Evolutionary conservation across 768 basidiomycete genomes (phyloP).

Genomic region (Rhizopogon vulgaris): DNA sequence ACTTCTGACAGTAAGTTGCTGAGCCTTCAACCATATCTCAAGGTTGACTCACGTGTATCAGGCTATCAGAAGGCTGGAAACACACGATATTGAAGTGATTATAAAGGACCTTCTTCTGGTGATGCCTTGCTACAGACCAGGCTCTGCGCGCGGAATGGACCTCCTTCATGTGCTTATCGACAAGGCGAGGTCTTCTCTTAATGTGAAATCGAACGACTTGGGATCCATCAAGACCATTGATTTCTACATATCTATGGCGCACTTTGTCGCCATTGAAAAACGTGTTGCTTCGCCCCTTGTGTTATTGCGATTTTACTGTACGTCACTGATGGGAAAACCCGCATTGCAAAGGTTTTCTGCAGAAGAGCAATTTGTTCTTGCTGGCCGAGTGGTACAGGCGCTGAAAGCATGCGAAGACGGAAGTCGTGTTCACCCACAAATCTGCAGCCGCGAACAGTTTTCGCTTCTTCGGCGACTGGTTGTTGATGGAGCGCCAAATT

Average conservation of each 20-base stretch:
- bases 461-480: slow-evolving; percentile 38
- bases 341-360: slow-evolving; percentile 39
- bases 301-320: slow-evolving; percentile 50
- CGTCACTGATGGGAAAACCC: slow-evolving; percentile 36
- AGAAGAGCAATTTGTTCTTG: slow-evolving; percentile 39
- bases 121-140: slow-evolving; percentile 37
- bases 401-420: slow-evolving; percentile 34
- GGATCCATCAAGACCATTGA: slow-evolving; percentile 31
- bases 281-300: slow-evolving; percentile 35
- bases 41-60: slow-evolving; percentile 18
- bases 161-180: slow-evolving; percentile 36
- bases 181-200: slow-evolving; percentile 29
- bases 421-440: slow-evolving; percentile 18
- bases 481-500: slow-evolving; percentile 42
- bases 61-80: slow-evolving; percentile 43
- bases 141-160: slow-evolving; percentile 30
- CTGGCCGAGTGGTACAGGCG: slow-evolving; percentile 39
- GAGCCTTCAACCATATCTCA: neutral
- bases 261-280: slow-evolving; percentile 36
- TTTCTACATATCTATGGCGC: slow-evolving; percentile 42
- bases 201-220: slow-evolving; percentile 23
- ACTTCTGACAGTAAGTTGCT: slow-evolving; percentile 40
- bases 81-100: slow-evolving; percentile 38
- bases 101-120: slow-evolving; percentile 48
- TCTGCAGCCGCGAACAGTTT: slow-evolving; percentile 23